phyloP scores from a whole-genome alignment of 345 rosid genomes.

The Garcia nutans region DNA sequence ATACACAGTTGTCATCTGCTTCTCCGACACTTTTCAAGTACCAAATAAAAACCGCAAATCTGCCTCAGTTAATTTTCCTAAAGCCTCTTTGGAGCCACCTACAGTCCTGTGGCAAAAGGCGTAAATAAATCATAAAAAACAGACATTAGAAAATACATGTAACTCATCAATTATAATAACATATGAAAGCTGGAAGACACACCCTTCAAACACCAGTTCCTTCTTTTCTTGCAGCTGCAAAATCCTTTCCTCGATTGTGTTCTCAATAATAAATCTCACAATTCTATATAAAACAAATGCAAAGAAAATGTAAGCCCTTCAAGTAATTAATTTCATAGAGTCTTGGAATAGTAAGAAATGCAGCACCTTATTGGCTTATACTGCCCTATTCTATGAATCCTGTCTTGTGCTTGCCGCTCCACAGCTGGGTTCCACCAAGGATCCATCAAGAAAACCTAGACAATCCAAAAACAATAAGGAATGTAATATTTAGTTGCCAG shows the following conservation, averaged over 20 bases:
- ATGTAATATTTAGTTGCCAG: not conserved
- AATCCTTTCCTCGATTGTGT: constrained; percentile 92
- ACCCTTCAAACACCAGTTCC: constrained; percentile 98
- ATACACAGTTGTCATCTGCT: not conserved
- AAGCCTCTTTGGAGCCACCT: constrained; percentile 81
- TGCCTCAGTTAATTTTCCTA: constrained; percentile 71
- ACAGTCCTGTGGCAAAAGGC: constrained; percentile 54
- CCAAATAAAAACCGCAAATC: constrained; percentile 75
- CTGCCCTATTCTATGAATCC: constrained; percentile 97
- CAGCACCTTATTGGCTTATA: constrained; percentile 88
- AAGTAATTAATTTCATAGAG: not conserved
- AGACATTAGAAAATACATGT: not conserved
- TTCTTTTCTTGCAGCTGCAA: constrained; percentile 88
- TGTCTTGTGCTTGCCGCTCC: constrained; percentile 94
- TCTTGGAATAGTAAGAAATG: constrained; percentile 7
- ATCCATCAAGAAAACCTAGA: constrained; percentile 95
- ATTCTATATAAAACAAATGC: constrained; percentile 37
- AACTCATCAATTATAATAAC: not conserved
- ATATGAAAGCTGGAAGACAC: constrained; percentile 9
- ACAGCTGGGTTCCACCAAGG: constrained; percentile 99
- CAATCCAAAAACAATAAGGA: not conserved
- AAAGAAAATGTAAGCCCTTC: constrained; percentile 2
- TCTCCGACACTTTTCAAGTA: constrained; percentile 21
- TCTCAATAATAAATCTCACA: constrained; percentile 87
- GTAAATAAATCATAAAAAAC: not conserved